Base-by-base conservation (phyloP, 805 yeast species). In the Saturnispora serradocipensis region DNA sequence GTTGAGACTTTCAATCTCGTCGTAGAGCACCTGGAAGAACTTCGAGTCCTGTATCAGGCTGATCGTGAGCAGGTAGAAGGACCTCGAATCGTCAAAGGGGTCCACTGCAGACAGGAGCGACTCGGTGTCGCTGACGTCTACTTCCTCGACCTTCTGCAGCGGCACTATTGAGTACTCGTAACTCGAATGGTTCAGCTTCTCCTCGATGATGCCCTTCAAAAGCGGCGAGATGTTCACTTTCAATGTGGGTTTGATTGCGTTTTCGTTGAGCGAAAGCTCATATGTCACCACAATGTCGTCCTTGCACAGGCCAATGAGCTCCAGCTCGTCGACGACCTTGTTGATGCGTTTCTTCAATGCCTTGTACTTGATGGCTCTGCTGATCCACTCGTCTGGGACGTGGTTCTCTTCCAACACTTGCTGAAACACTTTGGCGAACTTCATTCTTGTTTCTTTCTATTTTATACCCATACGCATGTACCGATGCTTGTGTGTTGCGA, bases 381-480 rank as follows among this genome's bases (percentile, higher is more conserved):
- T 75, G 0, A 77, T 68, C 93, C 93, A 85, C 22, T 79, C 83
- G 27, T 69, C 72, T 5, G 91, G 91, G 15, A 84, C 71, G 2
- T 75, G 73, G 46, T 81, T 84, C 50, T 77, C 82, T 36, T 70
- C 71, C 24, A 86, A 71, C 2, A 81, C 76, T 58, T 82, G 79
- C 60, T 85, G 84, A 52, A 82, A 76, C 5, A 77, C 75, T 62
- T 85, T 86, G 4, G 88, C 90, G 62, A 86, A 85, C 73, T 85
- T 86, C 91, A 86, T 86, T 20, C 5, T 36, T 36, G 10, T 34
- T n/a, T 32, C 44, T 27, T 27, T 38, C 22, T 34, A 39, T 22
- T 18, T 28, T 16, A 7, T 25, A 25, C 28, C 28, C 28, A 25
- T 6, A 5, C 7, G 28, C 28, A 6, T 25, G 9, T 25, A 25